Conservation (phyloP, 805 yeast species). For the Wickerhamomyces chambardii region DNA sequence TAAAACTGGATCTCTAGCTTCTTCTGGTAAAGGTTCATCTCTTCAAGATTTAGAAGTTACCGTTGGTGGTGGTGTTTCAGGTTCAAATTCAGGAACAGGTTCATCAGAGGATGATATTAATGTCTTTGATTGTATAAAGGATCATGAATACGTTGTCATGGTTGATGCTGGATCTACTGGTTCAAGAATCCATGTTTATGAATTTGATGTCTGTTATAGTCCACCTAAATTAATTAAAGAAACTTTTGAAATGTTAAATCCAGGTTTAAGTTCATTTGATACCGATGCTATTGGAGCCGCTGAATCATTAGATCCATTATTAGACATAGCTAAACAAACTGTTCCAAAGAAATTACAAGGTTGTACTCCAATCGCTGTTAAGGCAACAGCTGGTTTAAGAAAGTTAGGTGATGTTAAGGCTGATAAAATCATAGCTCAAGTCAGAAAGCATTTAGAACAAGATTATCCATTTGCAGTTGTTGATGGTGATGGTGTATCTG, state of each 20-base stretch:
- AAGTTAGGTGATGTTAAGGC: constrained; percentile 73
- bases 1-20: not conserved
- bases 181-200: constrained; percentile 90
- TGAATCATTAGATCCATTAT: constrained; percentile 73
- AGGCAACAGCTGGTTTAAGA: constrained; percentile 97
- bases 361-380: constrained; percentile 93
- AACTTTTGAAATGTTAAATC: constrained; percentile 80
- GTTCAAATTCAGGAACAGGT: constrained; percentile 11
- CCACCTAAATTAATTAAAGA: constrained; percentile 80
- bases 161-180: constrained; percentile 98
- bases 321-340: constrained; percentile 62
- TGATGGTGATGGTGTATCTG: constrained; percentile 74
- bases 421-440: constrained; percentile 62
- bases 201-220: constrained; percentile 77
- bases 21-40: not conserved
- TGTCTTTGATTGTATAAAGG: constrained; percentile 24
- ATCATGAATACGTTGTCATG: constrained; percentile 78
- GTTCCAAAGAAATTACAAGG: constrained; percentile 67
- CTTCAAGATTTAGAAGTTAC: constrained; percentile 4
- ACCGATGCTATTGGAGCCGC: constrained; percentile 84
- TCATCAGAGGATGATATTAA: not conserved
- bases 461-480: constrained; percentile 93
- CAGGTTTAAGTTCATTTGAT: constrained; percentile 85
- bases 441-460: constrained; percentile 61
- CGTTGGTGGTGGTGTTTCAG: constrained; percentile 6